Evolutionary conservation across 495 filamentous ascomycete species (phyloP).

Genomic region (Penicillium nucicola): DNA sequence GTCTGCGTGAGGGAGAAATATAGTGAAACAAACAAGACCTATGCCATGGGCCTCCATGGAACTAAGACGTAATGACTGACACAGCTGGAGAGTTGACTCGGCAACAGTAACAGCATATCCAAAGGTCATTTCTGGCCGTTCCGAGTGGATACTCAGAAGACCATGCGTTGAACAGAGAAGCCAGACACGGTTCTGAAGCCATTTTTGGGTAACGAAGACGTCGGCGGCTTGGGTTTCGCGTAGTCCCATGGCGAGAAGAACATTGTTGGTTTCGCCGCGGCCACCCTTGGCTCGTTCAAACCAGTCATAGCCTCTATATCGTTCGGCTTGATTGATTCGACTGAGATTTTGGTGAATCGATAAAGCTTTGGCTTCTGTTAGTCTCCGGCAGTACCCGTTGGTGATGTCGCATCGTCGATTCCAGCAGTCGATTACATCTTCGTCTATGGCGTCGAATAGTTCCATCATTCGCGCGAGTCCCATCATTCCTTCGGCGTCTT

Average conservation of each 20-base stretch:
- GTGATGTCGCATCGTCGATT: slow-evolving; percentile 35
- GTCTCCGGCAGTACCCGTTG: slow-evolving; percentile 31
- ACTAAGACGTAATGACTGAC: slow-evolving; percentile 56
- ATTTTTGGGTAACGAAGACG: slow-evolving; percentile 70
- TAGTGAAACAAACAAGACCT: slow-evolving; percentile 54
- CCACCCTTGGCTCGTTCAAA: slow-evolving; percentile 50
- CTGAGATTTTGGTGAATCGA: slow-evolving; percentile 34
- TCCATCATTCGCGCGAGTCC: slow-evolving; percentile 41
- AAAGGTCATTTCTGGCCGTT: slow-evolving; percentile 57
- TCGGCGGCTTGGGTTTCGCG: slow-evolving; percentile 69
- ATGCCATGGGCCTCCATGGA: slow-evolving; percentile 74
- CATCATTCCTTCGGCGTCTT: slow-evolving; percentile 44
- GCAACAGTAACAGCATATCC: slow-evolving; percentile 70
- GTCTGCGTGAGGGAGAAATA: neutral
- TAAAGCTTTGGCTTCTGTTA: slow-evolving; percentile 35
- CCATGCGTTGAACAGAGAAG: slow-evolving; percentile 59
- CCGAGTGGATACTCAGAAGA: slow-evolving; percentile 50
- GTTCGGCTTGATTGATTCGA: slow-evolving; percentile 28
- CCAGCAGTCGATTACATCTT: slow-evolving; percentile 43
- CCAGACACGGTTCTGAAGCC: slow-evolving; percentile 83
- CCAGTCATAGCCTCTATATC: slow-evolving; percentile 59
- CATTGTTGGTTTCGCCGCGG: slow-evolving; percentile 29
- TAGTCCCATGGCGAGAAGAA: slow-evolving; percentile 43
- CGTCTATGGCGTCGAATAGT: slow-evolving; percentile 41
- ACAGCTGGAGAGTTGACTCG: slow-evolving; percentile 60